phyloP scores from a whole-genome alignment of 163 green algal species.

The Chlamydomonas reinhardtii region DNA sequence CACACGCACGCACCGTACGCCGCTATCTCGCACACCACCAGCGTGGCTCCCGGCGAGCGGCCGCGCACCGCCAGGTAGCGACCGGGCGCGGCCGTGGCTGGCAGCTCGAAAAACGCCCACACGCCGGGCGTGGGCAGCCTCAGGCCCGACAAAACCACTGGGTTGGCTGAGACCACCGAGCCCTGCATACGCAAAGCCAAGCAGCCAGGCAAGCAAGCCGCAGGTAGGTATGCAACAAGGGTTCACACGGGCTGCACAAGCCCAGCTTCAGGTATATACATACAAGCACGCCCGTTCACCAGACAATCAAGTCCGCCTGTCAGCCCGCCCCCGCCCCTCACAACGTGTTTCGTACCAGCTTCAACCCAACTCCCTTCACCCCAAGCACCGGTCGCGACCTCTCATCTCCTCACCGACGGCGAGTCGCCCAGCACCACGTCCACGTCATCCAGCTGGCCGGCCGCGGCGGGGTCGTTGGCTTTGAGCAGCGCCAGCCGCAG shows the following conservation, averaged over 20 bases:
- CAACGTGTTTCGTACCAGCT: too few relatives aligned
- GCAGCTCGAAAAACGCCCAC: conserved; percentile 16
- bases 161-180: not conserved
- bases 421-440: conserved; percentile 36
- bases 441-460: not conserved
- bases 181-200: not conserved
- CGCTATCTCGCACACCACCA: conserved; percentile 28
- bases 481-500: conserved; percentile 18
- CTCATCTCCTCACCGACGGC: not conserved
- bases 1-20: conserved; percentile 8
- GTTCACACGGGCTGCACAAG: too few relatives aligned
- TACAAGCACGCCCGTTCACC: too few relatives aligned
- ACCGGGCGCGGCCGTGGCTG: not conserved
- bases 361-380: too few relatives aligned
- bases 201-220: too few relatives aligned
- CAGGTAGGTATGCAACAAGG: too few relatives aligned
- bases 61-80: conserved; percentile 30
- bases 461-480: not conserved
- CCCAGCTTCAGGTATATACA: too few relatives aligned
- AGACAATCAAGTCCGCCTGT: too few relatives aligned
- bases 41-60: not conserved
- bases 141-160: conserved; percentile 13
- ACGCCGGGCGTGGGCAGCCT: conserved; percentile 3
- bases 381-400: too few relatives aligned
- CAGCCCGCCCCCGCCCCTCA: too few relatives aligned